Conservation (phyloP, 306 rosid genomes). For the Albizia julibrissin region DNA sequence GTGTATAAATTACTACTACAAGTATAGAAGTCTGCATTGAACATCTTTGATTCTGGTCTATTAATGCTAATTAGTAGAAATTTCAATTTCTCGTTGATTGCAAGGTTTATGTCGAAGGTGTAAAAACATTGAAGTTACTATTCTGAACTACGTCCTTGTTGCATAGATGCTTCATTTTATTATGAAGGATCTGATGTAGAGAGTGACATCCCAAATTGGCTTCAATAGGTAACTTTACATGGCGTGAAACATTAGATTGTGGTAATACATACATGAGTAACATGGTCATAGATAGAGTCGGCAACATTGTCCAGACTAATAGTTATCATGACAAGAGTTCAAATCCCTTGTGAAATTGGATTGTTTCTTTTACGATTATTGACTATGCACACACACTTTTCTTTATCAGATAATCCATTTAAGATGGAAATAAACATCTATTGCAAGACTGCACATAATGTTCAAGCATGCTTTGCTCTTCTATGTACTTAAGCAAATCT, state of each 20-base stretch:
- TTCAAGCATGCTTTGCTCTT: neutral
- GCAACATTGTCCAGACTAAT: neutral
- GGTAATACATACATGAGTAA: neutral
- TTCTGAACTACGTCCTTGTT: neutral
- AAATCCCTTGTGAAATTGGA: slow-evolving; percentile 7
- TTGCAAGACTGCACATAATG: neutral
- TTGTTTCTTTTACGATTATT: neutral
- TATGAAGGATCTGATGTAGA: neutral
- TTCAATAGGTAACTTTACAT: neutral
- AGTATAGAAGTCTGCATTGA: neutral
- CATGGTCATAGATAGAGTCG: neutral
- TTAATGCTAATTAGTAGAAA: slow-evolving; percentile 16
- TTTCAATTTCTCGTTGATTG: neutral
- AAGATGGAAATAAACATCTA: neutral
- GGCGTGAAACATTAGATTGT: neutral
- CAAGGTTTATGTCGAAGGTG: neutral
- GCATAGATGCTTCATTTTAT: neutral
- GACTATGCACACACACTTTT: neutral
- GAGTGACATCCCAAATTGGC: neutral
- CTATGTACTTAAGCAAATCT: neutral
- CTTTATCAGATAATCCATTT: neutral
- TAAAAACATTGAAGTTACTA: neutral
- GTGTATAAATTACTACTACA: neutral
- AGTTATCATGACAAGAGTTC: neutral
- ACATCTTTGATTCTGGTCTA: slow-evolving; percentile 1